Evolutionary conservation across 345 rosid genomes (phyloP).

Genomic region (Leavenworthia alabamica): DNA sequence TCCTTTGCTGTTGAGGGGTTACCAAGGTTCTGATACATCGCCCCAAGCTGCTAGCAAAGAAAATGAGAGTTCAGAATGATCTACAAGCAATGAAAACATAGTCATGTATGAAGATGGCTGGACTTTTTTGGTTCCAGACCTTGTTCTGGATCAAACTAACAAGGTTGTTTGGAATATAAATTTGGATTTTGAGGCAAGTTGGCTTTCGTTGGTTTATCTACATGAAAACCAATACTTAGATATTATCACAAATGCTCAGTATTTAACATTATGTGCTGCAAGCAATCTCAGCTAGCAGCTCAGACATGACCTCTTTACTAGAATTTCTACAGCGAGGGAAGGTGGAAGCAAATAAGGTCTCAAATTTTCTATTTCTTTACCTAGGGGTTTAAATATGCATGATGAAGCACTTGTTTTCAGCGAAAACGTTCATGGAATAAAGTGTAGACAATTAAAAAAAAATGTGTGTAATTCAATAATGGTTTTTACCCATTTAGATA

Average conservation of each 20-base stretch:
- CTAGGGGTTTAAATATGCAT: neutral
- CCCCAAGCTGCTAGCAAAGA: conserved; percentile 46
- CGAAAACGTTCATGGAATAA: neutral
- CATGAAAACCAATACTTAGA: neutral
- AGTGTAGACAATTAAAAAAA: neutral
- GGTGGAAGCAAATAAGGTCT: conserved; percentile 86
- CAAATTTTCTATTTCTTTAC: conserved; percentile 11
- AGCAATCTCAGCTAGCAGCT: conserved; percentile 94
- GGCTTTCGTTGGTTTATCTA: neutral
- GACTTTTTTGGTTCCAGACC: conserved; percentile 89
- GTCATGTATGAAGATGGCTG: conserved; percentile 77
- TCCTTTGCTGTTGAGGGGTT: conserved; percentile 75
- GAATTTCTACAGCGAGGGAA: conserved; percentile 91
- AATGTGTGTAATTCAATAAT: neutral
- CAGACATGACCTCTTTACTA: conserved; percentile 75
- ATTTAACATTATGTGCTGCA: conserved; percentile 27
- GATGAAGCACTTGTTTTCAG: neutral
- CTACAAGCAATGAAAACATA: conserved; percentile 45
- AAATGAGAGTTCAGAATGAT: conserved; percentile 46
- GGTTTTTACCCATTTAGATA: neutral
- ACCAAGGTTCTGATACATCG: conserved; percentile 43
- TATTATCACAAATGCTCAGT: neutral
- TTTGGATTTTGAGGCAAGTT: conserved; percentile 81
- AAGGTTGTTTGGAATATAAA: conserved; percentile 81
- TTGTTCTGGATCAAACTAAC: conserved; percentile 64